Conservation (phyloP, 2,329 filamentous ascomycete genomes). For the Aspergillus pseudoterreus region DNA sequence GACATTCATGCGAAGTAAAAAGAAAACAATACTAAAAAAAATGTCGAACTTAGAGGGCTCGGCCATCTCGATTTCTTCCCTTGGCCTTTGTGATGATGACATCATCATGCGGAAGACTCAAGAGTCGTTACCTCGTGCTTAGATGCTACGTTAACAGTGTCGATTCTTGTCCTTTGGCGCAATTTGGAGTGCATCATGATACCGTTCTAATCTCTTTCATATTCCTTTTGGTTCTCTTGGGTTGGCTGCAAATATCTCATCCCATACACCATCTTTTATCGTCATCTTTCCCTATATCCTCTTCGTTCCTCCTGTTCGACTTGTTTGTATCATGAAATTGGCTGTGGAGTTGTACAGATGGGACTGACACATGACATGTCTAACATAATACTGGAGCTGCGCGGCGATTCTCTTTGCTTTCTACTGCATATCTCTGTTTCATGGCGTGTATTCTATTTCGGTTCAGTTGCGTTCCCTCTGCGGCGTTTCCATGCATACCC, state of each 20-base stretch:
- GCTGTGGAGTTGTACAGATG: constrained; percentile 22
- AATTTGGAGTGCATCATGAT: neutral
- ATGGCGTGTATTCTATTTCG: constrained; percentile 10
- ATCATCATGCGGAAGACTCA: no score
- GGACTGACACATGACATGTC: constrained; percentile 17
- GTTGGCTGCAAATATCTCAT: neutral
- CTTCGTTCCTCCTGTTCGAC: constrained; percentile 5
- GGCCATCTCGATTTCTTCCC: no score
- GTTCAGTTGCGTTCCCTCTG: neutral
- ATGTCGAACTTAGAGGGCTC: no score
- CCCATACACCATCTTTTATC: neutral
- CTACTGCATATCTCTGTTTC: constrained; percentile 10
- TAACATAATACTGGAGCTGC: constrained; percentile 12
- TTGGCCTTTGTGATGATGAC: no score
- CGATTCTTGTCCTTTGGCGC: neutral
- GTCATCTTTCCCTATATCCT: constrained; percentile 1
- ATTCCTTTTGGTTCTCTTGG: neutral
- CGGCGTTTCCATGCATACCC: neutral
- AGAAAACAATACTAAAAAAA: no score
- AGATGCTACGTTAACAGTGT: neutral
- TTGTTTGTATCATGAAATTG: constrained; percentile 6
- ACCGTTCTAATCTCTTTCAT: neutral
- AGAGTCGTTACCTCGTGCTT: no score
- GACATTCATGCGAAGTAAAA: no score
- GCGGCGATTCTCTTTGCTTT: constrained; percentile 5